A percentile compares a stretch with the other conserved stretches of the same genome.
These are phyloP conservation scores for Agrocybe chaxingu DNA, from an alignment of 768 basidiomycete genomes.

Conservation along the genomic window DNA sequence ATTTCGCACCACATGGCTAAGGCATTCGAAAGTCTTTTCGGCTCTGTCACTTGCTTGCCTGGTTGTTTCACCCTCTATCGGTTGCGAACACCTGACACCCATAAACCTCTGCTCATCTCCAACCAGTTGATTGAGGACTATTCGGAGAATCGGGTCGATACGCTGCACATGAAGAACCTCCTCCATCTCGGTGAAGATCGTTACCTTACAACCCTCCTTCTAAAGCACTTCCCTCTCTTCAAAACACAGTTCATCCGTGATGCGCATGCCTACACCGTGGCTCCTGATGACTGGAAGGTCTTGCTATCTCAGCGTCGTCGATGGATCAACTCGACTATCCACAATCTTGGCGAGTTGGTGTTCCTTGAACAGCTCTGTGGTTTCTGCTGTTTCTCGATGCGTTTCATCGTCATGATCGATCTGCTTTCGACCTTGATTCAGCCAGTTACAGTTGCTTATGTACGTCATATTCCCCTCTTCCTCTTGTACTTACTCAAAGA, in stretches of 20 bases:
- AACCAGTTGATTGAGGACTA: conserved; percentile 91
- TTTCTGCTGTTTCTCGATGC: conserved; percentile 99
- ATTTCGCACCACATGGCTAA: conserved; percentile 99
- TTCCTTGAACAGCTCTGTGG: conserved; percentile 91
- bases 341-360: conserved; percentile 91
- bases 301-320: conserved; percentile 94
- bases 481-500: not conserved
- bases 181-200: conserved; percentile 99
- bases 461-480: conserved; percentile 38
- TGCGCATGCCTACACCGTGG: conserved; percentile 91
- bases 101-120: conserved; percentile 91
- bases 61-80: conserved; percentile 99
- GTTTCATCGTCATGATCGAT: conserved; percentile 97
- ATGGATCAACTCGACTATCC: conserved; percentile 99
- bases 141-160: conserved; percentile 94
- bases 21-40: conserved; percentile 95
- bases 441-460: conserved; percentile 87
- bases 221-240: conserved; percentile 92
- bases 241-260: conserved; percentile 96
- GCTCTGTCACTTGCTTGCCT: conserved; percentile 96
- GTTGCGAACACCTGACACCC: conserved; percentile 89
- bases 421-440: conserved; percentile 82
- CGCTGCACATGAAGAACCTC: conserved; percentile 98
- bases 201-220: conserved; percentile 90
- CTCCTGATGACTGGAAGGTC: conserved; percentile 94